Conservation (phyloP, 371 early-diverging fungal species). For the Mortierella sp. region DNA sequence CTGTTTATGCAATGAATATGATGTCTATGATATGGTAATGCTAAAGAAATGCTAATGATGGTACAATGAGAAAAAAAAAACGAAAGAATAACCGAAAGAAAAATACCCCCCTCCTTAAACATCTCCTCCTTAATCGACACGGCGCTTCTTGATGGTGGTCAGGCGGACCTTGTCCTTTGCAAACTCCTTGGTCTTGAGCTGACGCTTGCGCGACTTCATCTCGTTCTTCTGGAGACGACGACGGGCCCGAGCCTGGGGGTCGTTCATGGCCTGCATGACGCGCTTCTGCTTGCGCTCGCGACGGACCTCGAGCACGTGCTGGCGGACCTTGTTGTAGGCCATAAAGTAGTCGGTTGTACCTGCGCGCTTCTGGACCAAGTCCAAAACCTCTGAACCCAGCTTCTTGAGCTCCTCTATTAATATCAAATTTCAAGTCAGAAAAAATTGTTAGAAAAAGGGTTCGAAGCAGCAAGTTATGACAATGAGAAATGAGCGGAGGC, state of each 20-base stretch:
- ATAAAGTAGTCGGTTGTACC: conserved; percentile 83
- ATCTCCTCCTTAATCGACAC: conserved; percentile 28
- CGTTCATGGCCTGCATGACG: conserved; percentile 77
- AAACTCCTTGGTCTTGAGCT: conserved; percentile 71
- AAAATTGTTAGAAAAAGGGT: neutral
- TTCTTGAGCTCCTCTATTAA: conserved; percentile 78
- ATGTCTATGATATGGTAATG: no score
- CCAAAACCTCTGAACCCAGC: conserved; percentile 85
- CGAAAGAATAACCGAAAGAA: no score
- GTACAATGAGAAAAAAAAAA: no score
- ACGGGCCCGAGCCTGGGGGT: conserved; percentile 76
- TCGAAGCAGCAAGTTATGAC: neutral
- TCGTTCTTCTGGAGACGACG: conserved; percentile 77
- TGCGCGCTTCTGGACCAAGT: conserved; percentile 81
- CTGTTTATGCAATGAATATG: no score
- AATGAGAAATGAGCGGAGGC: conserved; percentile 1
- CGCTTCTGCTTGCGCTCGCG: conserved; percentile 77
- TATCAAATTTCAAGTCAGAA: neutral
- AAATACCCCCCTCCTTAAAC: no score
- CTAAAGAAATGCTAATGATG: no score
- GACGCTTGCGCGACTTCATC: conserved; percentile 70
- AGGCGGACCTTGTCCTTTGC: conserved; percentile 60
- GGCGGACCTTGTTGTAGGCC: conserved; percentile 81
- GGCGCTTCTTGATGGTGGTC: conserved; percentile 58
- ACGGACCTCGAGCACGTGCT: conserved; percentile 70